These are phyloP conservation scores for Stentor roeselii DNA, from an alignment of 73 alveolate species.

Conservation along the genomic window DNA sequence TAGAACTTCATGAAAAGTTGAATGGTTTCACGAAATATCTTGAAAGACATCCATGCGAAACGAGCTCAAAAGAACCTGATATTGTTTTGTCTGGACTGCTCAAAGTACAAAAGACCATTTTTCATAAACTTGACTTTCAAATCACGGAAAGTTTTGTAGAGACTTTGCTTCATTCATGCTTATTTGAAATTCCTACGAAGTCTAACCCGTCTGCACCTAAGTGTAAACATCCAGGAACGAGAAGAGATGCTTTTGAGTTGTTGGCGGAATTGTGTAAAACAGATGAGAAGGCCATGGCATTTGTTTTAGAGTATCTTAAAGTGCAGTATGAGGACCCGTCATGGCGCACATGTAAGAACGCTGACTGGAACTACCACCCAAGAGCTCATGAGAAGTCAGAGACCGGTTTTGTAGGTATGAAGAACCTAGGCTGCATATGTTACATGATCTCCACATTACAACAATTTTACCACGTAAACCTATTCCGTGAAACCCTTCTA, in stretches of 20 bases:
- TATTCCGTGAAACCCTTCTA: constrained; percentile 69
- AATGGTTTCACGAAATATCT: background rate
- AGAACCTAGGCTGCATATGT: constrained; percentile 93
- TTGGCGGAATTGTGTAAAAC: constrained; percentile 42
- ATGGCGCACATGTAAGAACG: constrained; percentile 68
- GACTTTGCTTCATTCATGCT: background rate
- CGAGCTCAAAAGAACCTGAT: background rate
- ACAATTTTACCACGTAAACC: constrained; percentile 86
- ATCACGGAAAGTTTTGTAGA: background rate
- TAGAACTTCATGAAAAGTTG: background rate
- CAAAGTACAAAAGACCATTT: background rate
- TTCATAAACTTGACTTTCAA: background rate
- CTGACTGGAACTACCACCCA: constrained; percentile 64
- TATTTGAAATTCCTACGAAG: background rate
- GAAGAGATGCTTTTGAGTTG: constrained; percentile 65
- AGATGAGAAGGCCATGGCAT: constrained; percentile 33
- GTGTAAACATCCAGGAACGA: constrained; percentile 50
- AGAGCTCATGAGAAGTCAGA: constrained; percentile 51
- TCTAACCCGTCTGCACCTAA: constrained; percentile 36
- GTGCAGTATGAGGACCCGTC: constrained; percentile 39
- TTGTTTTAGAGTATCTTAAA: constrained; percentile 36
- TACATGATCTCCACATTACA: constrained; percentile 90
- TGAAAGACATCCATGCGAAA: constrained; percentile 1
- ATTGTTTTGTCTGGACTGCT: background rate
- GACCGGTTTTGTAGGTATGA: constrained; percentile 87